phyloP scores from a whole-genome alignment of 2,329 filamentous ascomycete species.

The Aquanectria penicillioides region DNA sequence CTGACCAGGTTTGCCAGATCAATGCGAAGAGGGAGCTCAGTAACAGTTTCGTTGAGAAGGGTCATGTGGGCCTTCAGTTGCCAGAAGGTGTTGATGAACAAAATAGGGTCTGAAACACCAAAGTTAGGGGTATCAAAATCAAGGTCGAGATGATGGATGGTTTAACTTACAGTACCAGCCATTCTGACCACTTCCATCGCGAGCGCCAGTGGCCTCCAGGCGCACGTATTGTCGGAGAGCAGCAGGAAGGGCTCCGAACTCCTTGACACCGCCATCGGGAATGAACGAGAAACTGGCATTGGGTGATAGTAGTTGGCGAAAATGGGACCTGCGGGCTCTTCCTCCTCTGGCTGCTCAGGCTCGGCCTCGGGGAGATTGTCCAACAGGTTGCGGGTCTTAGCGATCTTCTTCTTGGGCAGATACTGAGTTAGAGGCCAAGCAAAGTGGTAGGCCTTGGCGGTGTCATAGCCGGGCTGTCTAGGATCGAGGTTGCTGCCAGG shows the following conservation, averaged over 20 bases:
- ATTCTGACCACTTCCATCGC: slow-evolving; percentile 86
- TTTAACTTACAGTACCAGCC: slow-evolving; percentile 79
- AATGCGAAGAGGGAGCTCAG: slow-evolving; percentile 82
- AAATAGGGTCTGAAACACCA: slow-evolving; percentile 73
- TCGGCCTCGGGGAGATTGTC: slow-evolving; percentile 54
- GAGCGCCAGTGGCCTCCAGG: slow-evolving; percentile 81
- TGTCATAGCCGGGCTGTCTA: slow-evolving; percentile 74
- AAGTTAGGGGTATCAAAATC: slow-evolving; percentile 27
- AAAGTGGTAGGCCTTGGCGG: slow-evolving; percentile 83
- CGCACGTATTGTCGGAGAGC: slow-evolving; percentile 81
- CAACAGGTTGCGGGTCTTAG: slow-evolving; percentile 90
- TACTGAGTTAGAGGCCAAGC: slow-evolving; percentile 88
- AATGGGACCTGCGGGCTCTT: slow-evolving; percentile 70
- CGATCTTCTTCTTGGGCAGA: slow-evolving; percentile 87
- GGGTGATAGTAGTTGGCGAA: slow-evolving; percentile 90
- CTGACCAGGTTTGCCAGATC: slow-evolving; percentile 82
- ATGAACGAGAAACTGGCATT: slow-evolving; percentile 92
- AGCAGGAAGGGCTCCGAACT: slow-evolving; percentile 74
- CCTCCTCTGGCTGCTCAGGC: slow-evolving; percentile 61
- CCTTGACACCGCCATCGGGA: slow-evolving; percentile 78
- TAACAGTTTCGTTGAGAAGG: slow-evolving; percentile 89
- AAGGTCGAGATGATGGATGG: background rate
- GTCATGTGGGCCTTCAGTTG: slow-evolving; percentile 93
- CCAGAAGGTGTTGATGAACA: slow-evolving; percentile 98
- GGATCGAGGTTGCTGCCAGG: slow-evolving; percentile 82